Conservation (phyloP, 306 rosid species). For the Dicorynia guianensis region DNA sequence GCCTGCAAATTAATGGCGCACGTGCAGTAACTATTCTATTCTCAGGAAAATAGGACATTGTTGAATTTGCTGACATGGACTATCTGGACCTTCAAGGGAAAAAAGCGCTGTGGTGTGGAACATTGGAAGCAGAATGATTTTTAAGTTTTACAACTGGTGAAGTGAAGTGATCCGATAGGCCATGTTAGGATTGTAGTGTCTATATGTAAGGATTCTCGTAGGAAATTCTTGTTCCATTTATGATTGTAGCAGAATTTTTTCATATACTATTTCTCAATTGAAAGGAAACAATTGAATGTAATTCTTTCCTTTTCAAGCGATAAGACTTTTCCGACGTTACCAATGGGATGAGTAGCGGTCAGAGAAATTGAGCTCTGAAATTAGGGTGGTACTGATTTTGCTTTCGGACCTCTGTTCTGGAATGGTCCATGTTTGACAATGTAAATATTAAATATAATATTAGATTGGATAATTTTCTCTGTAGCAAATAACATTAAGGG, state of each 20-base stretch:
- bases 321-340: neutral
- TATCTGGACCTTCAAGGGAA: constrained; percentile 8
- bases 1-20: neutral
- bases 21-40: constrained; percentile 28
- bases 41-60: constrained; percentile 7
- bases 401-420: constrained; percentile 19
- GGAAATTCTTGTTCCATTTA: constrained; percentile 44
- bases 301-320: neutral
- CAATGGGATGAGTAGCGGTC: neutral
- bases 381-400: neutral
- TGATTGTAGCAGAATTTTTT: constrained; percentile 44
- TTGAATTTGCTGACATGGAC: constrained; percentile 26
- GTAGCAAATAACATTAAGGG: neutral
- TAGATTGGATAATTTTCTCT: neutral
- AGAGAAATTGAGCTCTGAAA: neutral
- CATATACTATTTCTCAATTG: constrained; percentile 31
- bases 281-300: constrained; percentile 29
- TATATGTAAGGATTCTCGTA: constrained; percentile 12
- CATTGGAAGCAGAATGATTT: no score
- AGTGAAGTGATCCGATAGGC: constrained; percentile 25
- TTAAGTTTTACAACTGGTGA: neutral
- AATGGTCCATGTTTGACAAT: constrained; percentile 36
- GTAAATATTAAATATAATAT: neutral
- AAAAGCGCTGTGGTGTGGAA: no score
- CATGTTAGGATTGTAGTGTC: constrained; percentile 33